Conservation (phyloP, 306 rosid species). For the Gleditsia sinensis region DNA sequence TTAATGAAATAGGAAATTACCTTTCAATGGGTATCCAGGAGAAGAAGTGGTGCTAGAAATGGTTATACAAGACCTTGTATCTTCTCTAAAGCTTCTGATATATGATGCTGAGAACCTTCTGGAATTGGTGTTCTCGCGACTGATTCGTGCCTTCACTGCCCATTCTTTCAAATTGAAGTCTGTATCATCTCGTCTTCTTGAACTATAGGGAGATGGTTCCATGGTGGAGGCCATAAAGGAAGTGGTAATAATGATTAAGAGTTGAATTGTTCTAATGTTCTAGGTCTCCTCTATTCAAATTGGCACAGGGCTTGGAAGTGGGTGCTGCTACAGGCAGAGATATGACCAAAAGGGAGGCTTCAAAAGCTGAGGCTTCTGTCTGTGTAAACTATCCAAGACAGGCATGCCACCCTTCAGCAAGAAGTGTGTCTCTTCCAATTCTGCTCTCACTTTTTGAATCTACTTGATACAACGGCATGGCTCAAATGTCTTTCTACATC, state of each 20-base stretch:
- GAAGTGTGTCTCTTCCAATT: constrained; percentile 26
- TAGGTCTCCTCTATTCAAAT: constrained; percentile 22
- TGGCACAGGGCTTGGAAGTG: constrained; percentile 30
- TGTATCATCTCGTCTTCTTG: constrained; percentile 59
- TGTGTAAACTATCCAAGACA: constrained; percentile 16
- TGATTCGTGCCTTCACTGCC: constrained; percentile 53
- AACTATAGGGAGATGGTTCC: constrained; percentile 51
- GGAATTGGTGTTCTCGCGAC: constrained; percentile 65
- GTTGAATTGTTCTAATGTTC: background rate
- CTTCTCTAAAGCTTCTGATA: constrained; percentile 83
- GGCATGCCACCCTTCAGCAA: constrained; percentile 28
- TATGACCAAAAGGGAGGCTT: constrained; percentile 25
- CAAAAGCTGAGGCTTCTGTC: constrained; percentile 31
- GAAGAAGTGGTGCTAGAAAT: constrained; percentile 94
- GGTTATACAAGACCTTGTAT: constrained; percentile 73
- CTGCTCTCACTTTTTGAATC: constrained; percentile 37
- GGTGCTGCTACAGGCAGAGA: constrained; percentile 13
- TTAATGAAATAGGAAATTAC: constrained; percentile 35
- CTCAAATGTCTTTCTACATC: constrained; percentile 26
- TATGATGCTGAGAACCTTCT: constrained; percentile 84
- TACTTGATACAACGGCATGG: constrained; percentile 24
- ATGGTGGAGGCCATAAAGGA: constrained; percentile 42
- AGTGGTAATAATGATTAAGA: no score
- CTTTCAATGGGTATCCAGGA: constrained; percentile 79
- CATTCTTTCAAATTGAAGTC: constrained; percentile 75